phyloP scores from a whole-genome alignment of 768 basidiomycete genomes.

The Lactarius sanguifluus region DNA sequence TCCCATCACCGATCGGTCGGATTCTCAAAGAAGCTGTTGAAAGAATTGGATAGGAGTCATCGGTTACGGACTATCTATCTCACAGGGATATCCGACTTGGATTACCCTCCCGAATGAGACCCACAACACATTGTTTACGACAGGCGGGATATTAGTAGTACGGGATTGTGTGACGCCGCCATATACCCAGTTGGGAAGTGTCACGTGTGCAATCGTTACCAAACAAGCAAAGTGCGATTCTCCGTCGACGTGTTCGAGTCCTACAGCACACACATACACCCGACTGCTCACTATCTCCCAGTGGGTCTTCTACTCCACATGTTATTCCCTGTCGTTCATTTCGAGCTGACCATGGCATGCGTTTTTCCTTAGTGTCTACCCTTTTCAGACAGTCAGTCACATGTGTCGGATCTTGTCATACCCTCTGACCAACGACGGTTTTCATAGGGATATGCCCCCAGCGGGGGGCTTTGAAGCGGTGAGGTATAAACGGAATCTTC shows the following conservation, averaged over 20 bases:
- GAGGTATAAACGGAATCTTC: slow-evolving; percentile 95
- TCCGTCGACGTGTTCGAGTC: background rate
- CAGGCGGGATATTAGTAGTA: background rate
- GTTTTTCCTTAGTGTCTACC: slow-evolving; percentile 47
- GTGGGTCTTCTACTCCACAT: slow-evolving; percentile 21
- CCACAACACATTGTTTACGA: background rate
- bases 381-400: slow-evolving; percentile 62
- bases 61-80: slow-evolving; percentile 1
- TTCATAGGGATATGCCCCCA: slow-evolving; percentile 90
- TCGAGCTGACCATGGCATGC: slow-evolving; percentile 19
- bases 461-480: slow-evolving; percentile 88
- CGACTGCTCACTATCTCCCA: slow-evolving; percentile 16
- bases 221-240: background rate
- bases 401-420: slow-evolving; percentile 25
- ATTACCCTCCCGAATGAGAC: background rate
- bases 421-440: slow-evolving; percentile 22
- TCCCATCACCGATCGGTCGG: slow-evolving; percentile 28
- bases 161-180: slow-evolving; percentile 4
- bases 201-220: slow-evolving; percentile 16
- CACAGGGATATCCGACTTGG: slow-evolving; percentile 4
- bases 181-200: slow-evolving; percentile 8
- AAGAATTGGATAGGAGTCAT: slow-evolving; percentile 19
- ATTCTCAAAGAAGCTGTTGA: slow-evolving; percentile 14
- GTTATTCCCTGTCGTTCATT: slow-evolving; percentile 10
- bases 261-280: background rate